Percentiles rank a stretch among this genome's conserved stretches.
Conservation (phyloP, 2,329 filamentous ascomycete species). For the Alternaria hordeiaustralica region DNA sequence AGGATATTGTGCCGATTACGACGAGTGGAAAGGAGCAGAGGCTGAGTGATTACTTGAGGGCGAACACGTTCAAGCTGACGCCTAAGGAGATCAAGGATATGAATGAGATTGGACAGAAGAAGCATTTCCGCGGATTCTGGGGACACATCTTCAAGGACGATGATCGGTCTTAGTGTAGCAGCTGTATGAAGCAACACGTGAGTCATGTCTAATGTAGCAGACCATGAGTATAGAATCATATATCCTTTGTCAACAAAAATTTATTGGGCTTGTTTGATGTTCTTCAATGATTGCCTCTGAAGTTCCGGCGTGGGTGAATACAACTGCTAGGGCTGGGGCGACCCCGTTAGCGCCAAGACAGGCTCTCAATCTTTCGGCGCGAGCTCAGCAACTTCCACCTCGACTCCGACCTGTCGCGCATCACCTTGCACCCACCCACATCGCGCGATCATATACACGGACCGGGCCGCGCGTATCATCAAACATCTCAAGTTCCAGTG, state of each 20-base stretch:
- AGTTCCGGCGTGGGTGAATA: not conserved
- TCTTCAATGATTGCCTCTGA: not conserved
- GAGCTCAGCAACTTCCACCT: conserved; percentile 12
- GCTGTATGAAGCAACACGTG: not conserved
- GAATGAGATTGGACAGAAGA: conserved; percentile 61
- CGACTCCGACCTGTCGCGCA: not conserved
- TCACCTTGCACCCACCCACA: not conserved
- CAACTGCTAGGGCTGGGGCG: not conserved
- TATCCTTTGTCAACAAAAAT: not conserved
- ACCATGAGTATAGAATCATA: not conserved
- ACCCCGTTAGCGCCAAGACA: conserved; percentile 6
- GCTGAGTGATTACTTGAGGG: conserved; percentile 63
- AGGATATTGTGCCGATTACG: conserved; percentile 64
- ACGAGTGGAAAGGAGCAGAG: conserved; percentile 67
- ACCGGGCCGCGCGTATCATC: not conserved
- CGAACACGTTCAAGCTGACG: conserved; percentile 64
- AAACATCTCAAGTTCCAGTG: not conserved
- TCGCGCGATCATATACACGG: not conserved
- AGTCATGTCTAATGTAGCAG: not conserved
- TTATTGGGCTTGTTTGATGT: not conserved
- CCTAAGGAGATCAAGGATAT: conserved; percentile 61
- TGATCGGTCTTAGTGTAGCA: conserved; percentile 54
- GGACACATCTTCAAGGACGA: conserved; percentile 58
- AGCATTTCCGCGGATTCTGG: conserved; percentile 69
- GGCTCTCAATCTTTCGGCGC: conserved; percentile 15